Conservation (phyloP, 2,329 filamentous ascomycete genomes). For the Colletotrichum magnum region DNA sequence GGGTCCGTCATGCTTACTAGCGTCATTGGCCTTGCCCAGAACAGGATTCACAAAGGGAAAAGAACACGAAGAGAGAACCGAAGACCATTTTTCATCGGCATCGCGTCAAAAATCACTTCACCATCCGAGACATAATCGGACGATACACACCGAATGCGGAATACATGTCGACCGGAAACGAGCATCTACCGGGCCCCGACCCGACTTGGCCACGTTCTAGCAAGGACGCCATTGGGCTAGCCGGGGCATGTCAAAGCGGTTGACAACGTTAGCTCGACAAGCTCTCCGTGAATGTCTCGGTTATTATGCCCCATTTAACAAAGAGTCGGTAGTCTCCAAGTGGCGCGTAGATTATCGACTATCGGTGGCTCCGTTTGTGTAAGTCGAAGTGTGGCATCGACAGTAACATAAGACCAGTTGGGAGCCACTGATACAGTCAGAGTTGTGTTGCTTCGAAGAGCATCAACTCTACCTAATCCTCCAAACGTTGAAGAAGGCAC, state of each 20-base stretch:
- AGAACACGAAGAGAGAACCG: neutral
- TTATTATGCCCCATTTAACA: constrained; percentile 4
- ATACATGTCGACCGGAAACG: neutral
- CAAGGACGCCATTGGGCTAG: neutral
- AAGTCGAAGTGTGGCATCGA: neutral
- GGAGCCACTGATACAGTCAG: neutral
- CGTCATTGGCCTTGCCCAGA: constrained; percentile 6
- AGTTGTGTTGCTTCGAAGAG: neutral
- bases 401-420: constrained; percentile 1
- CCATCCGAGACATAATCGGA: constrained; percentile 2
- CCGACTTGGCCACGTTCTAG: neutral
- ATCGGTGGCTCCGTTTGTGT: neutral
- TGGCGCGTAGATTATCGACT: constrained; percentile 7
- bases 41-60: neutral
- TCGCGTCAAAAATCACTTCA: neutral
- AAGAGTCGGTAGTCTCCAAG: constrained; percentile 1
- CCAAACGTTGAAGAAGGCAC: neutral
- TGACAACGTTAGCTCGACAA: neutral
- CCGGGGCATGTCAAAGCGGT: constrained; percentile 1
- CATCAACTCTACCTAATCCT: neutral
- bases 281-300: constrained; percentile 9
- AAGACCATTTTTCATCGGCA: neutral
- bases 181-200: neutral
- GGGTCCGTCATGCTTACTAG: neutral
- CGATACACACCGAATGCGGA: constrained; percentile 1